phyloP scores from a whole-genome alignment of 345 rosid species.

The Stellera chamaejasme region DNA sequence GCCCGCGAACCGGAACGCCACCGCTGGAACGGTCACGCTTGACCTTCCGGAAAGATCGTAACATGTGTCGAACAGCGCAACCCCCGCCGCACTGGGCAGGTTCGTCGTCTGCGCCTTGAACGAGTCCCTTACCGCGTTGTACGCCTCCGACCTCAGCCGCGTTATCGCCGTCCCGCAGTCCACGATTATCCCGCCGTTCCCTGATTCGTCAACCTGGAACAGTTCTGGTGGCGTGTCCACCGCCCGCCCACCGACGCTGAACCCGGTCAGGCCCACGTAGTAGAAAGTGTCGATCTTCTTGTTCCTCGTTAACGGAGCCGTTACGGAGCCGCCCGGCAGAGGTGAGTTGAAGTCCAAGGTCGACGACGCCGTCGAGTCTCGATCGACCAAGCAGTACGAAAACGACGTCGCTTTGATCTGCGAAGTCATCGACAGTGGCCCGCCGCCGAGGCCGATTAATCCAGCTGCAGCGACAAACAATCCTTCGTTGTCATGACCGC shows the following conservation, averaged over 20 bases:
- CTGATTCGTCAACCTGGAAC: slow-evolving; percentile 55
- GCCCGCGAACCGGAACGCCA: slow-evolving; percentile 56
- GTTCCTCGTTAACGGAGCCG: slow-evolving; percentile 66
- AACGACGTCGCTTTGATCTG: slow-evolving; percentile 61
- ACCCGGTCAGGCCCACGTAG: slow-evolving; percentile 54
- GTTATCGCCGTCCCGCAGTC: slow-evolving; percentile 95
- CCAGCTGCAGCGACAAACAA: slow-evolving; percentile 83
- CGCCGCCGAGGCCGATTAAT: slow-evolving; percentile 85
- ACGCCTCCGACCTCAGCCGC: slow-evolving; percentile 49
- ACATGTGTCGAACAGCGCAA: slow-evolving; percentile 85
- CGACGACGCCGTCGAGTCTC: slow-evolving; percentile 76
- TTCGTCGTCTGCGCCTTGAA: slow-evolving; percentile 41
- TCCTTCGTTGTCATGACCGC: slow-evolving; percentile 84
- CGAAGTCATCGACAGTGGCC: slow-evolving; percentile 64
- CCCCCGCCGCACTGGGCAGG: slow-evolving; percentile 26
- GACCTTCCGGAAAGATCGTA: slow-evolving; percentile 49
- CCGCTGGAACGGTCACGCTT: slow-evolving; percentile 69
- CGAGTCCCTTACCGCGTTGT: slow-evolving; percentile 51
- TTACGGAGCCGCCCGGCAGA: slow-evolving; percentile 39
- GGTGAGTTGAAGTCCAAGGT: slow-evolving; percentile 52
- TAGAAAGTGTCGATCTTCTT: slow-evolving; percentile 63
- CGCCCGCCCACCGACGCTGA: slow-evolving; percentile 67
- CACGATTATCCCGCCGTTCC: slow-evolving; percentile 70
- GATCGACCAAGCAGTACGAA: slow-evolving; percentile 85
- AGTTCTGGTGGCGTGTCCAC: slow-evolving; percentile 40